Percentiles rank a stretch among this genome's conserved stretches.
Conservation (phyloP, 2,329 filamentous ascomycete species). For the Neurospora sp. region DNA sequence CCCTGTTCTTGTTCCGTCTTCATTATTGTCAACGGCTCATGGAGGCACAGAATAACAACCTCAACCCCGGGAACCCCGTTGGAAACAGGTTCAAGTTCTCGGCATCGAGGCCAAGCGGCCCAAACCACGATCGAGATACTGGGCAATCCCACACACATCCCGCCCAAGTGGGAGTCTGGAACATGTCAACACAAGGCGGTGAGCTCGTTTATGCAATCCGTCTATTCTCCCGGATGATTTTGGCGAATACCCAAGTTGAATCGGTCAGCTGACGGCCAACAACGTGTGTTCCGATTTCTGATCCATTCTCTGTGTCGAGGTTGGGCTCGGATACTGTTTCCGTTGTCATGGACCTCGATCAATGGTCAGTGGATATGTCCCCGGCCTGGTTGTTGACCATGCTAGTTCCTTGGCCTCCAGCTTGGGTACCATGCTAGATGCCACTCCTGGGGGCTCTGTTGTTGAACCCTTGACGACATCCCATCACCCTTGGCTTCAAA, state of each 20-base stretch:
- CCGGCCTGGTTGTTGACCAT: background rate
- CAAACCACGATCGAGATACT: background rate
- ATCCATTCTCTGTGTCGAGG: background rate
- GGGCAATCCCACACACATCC: background rate
- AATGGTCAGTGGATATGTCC: background rate
- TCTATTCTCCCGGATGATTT: constrained; percentile 16
- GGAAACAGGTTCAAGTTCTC: background rate
- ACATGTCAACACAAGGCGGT: constrained; percentile 8
- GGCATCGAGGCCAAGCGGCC: background rate
- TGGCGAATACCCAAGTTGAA: constrained; percentile 1
- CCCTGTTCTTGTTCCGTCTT: background rate
- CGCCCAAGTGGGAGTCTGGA: background rate
- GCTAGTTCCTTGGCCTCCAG: background rate
- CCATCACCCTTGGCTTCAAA: background rate
- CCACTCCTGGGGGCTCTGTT: background rate
- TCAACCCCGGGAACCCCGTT: background rate
- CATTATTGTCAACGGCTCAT: background rate
- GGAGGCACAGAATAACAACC: background rate
- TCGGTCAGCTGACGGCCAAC: constrained; percentile 4
- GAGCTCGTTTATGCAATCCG: constrained; percentile 15
- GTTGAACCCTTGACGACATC: background rate
- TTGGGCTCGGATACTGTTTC: background rate
- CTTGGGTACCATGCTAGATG: background rate
- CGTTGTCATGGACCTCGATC: background rate
- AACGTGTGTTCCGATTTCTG: background rate